Evolutionary conservation across 208 protist genomes (phyloP).

Genomic region (Acanthamoeba culbertsoni): DNA sequence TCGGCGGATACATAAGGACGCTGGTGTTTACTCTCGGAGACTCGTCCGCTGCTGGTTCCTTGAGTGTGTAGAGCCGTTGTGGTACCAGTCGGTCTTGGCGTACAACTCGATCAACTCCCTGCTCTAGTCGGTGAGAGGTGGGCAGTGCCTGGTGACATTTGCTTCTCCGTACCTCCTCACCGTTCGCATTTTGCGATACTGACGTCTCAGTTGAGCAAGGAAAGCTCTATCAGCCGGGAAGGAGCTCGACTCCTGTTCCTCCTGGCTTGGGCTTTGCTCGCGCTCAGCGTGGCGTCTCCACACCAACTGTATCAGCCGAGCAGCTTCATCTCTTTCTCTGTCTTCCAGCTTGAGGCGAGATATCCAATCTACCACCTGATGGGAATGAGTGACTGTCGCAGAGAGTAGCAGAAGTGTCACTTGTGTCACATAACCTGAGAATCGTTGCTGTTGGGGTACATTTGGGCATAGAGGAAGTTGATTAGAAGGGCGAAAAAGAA

Average conservation of each 20-base stretch:
- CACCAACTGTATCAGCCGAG: slow-evolving; percentile 2
- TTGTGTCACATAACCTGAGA: no score
- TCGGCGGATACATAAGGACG: no score
- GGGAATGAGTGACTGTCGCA: not conserved
- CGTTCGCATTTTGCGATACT: not conserved
- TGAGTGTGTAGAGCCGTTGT: no score
- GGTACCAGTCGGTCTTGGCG: no score
- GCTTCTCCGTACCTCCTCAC: not conserved
- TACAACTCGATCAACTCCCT: no score
- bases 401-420: not conserved
- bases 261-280: no score
- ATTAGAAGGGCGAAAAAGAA: slow-evolving; percentile 34
- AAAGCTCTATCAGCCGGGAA: not conserved
- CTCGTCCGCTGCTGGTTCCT: no score
- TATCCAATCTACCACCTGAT: slow-evolving; percentile 32
- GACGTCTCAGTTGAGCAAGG: not conserved
- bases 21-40: no score
- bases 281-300: not conserved
- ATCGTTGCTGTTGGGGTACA: not conserved
- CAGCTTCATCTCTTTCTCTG: not conserved
- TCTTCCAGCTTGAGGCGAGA: slow-evolving; percentile 37
- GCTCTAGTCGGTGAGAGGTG: no score
- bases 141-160: no score
- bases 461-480: slow-evolving; percentile 8
- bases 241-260: not conserved